Evolutionary conservation across 192 early-diverging fungal species (phyloP).

Genomic region (Backusella australiensis): DNA sequence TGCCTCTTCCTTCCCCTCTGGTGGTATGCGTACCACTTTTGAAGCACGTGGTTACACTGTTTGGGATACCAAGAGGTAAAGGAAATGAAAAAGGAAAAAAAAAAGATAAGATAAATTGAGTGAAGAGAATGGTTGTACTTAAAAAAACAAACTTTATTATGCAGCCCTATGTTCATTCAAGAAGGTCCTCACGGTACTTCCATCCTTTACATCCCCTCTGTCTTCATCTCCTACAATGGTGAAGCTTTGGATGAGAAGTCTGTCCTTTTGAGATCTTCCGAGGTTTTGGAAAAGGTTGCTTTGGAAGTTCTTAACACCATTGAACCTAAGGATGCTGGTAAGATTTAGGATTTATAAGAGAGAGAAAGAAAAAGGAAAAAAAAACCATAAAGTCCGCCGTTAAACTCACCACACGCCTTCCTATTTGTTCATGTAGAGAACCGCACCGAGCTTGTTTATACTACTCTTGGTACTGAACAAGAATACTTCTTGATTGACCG

Average conservation of each 20-base stretch:
- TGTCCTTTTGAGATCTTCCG: slow-evolving; percentile 88
- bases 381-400: neutral
- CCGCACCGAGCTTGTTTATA: slow-evolving; percentile 73
- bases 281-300: slow-evolving; percentile 79
- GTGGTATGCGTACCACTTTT: slow-evolving; percentile 96
- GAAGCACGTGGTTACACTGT: slow-evolving; percentile 99
- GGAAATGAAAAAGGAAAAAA: neutral
- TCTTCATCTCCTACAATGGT: slow-evolving; percentile 99
- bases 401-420: neutral
- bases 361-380: neutral
- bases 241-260: slow-evolving; percentile 99
- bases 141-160: neutral
- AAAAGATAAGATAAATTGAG: neutral
- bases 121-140: neutral
- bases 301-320: slow-evolving; percentile 78
- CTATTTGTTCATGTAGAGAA: neutral
- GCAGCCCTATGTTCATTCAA: slow-evolving; percentile 93
- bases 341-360: neutral
- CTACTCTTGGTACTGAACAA: slow-evolving; percentile 96
- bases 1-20: slow-evolving; percentile 98
- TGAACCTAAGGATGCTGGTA: slow-evolving; percentile 39
- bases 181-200: slow-evolving; percentile 87
- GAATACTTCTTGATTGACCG: slow-evolving; percentile 99
- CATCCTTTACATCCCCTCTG: slow-evolving; percentile 94
- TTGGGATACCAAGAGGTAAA: slow-evolving; percentile 84